Percentiles rank a stretch among this genome's conserved stretches.
These are phyloP conservation scores for Globisporangium radiosum DNA, from an alignment of 352 stramenopile species.

Conservation along the genomic window DNA sequence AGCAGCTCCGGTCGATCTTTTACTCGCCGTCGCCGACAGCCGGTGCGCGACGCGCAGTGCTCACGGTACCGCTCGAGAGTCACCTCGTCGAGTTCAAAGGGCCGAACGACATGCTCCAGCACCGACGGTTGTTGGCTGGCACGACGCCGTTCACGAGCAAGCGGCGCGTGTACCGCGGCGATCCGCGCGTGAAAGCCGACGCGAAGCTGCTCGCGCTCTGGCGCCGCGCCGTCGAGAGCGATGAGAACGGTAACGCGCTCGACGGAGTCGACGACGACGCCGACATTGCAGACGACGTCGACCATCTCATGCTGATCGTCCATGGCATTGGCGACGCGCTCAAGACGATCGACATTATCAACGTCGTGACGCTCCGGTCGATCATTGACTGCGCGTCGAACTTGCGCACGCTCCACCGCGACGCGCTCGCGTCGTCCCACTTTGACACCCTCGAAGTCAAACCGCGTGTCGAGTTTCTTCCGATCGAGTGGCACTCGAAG, in stretches of 20 bases:
- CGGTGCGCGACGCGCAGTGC: slow-evolving; percentile 32
- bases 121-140: slow-evolving; percentile 63
- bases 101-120: slow-evolving; percentile 73
- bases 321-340: slow-evolving; percentile 87
- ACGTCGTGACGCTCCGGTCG: slow-evolving; percentile 71
- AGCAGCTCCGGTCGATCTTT: slow-evolving; percentile 40
- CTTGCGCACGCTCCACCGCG: slow-evolving; percentile 54
- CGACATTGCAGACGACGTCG: slow-evolving; percentile 72
- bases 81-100: slow-evolving; percentile 83
- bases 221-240: slow-evolving; percentile 46
- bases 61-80: slow-evolving; percentile 69
- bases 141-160: slow-evolving; percentile 81
- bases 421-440: slow-evolving; percentile 58
- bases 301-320: slow-evolving; percentile 85
- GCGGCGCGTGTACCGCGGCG: slow-evolving; percentile 65
- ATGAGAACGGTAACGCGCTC: slow-evolving; percentile 8
- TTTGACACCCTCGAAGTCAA: slow-evolving; percentile 40
- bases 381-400: slow-evolving; percentile 80
- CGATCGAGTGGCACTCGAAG: slow-evolving; percentile 86
- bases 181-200: slow-evolving; percentile 64
- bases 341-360: slow-evolving; percentile 83
- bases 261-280: slow-evolving; percentile 42
- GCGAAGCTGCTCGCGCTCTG: slow-evolving; percentile 43
- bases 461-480: slow-evolving; percentile 65
- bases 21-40: slow-evolving; percentile 22